phyloP scores from a whole-genome alignment of 768 basidiomycete genomes.

The Agrocybe chaxingu region DNA sequence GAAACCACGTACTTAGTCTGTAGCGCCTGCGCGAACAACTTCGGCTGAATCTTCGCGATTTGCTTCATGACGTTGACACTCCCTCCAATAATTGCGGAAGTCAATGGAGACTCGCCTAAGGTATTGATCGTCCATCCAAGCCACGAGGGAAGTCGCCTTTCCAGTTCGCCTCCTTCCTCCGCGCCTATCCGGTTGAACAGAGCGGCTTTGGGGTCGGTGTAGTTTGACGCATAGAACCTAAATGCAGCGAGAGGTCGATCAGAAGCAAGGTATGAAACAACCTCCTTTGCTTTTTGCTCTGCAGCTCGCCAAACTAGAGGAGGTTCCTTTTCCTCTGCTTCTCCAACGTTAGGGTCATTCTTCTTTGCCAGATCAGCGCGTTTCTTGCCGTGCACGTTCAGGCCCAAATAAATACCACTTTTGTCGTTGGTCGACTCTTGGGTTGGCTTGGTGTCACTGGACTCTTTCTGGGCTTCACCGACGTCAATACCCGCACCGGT shows the following conservation, averaged over 20 bases:
- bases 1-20: slow-evolving; percentile 37
- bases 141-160: slow-evolving; percentile 39
- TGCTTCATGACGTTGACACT: slow-evolving; percentile 39
- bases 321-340: slow-evolving; percentile 4
- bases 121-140: slow-evolving; percentile 47
- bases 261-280: slow-evolving; percentile 47
- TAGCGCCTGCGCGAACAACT: slow-evolving; percentile 37
- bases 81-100: slow-evolving; percentile 36
- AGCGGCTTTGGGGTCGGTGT: slow-evolving; percentile 39
- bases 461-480: slow-evolving; percentile 18
- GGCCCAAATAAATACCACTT: slow-evolving; percentile 51
- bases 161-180: slow-evolving; percentile 20
- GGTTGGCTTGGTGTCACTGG: slow-evolving; percentile 10
- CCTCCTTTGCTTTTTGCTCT: slow-evolving; percentile 20
- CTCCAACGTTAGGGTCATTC: slow-evolving; percentile 43
- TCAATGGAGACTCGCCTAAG: slow-evolving; percentile 52
- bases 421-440: slow-evolving; percentile 30
- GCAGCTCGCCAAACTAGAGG: slow-evolving; percentile 47
- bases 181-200: slow-evolving; percentile 31
- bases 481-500: slow-evolving; percentile 41
- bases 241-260: slow-evolving; percentile 49
- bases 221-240: slow-evolving; percentile 41
- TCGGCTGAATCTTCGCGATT: slow-evolving; percentile 40
- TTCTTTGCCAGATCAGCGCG: slow-evolving; percentile 47
- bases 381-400: slow-evolving; percentile 65